Evolutionary conservation across 164 flowering plant species (phyloP).

Genomic region (Taxillus chinensis): DNA sequence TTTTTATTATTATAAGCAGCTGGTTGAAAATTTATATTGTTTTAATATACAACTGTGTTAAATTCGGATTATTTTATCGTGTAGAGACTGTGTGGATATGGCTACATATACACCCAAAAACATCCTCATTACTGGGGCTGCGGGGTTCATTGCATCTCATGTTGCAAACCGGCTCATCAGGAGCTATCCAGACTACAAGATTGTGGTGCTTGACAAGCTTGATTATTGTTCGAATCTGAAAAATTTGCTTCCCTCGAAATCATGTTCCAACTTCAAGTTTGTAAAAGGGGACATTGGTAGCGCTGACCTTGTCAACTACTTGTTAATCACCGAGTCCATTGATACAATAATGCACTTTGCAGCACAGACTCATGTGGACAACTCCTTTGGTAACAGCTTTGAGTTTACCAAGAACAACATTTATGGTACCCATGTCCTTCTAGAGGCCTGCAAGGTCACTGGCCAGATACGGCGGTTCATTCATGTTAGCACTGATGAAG

Average conservation of each 20-base stretch:
- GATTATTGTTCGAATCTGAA: conserved; percentile 25
- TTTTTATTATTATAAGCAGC: too few species aligned
- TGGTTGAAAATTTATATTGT: too few species aligned
- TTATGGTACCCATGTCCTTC: conserved; percentile 29
- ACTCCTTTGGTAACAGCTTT: conserved; percentile 33
- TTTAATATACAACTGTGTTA: neutral
- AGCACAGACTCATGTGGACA: conserved; percentile 36
- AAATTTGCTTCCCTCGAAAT: conserved; percentile 19
- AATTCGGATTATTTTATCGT: neutral
- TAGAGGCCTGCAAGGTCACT: conserved; percentile 32
- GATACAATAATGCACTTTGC: conserved; percentile 40
- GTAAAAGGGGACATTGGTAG: conserved; percentile 30
- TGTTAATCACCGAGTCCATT: conserved; percentile 24
- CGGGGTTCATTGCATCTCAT: conserved; percentile 30
- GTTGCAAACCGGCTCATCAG: conserved; percentile 27
- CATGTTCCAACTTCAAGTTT: conserved; percentile 29
- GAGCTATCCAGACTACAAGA: conserved; percentile 26
- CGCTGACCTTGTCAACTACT: conserved; percentile 24
- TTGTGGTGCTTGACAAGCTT: conserved; percentile 31
- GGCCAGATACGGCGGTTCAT: conserved; percentile 26
- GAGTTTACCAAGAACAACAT: conserved; percentile 34
- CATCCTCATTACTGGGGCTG: conserved; percentile 30
- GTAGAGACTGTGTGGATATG: conserved; percentile 11
- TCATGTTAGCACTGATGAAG: conserved; percentile 33
- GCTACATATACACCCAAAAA: conserved; percentile 18